phyloP scores from a whole-genome alignment of 805 yeast genomes.

The Wickerhamomyces chambardii region DNA sequence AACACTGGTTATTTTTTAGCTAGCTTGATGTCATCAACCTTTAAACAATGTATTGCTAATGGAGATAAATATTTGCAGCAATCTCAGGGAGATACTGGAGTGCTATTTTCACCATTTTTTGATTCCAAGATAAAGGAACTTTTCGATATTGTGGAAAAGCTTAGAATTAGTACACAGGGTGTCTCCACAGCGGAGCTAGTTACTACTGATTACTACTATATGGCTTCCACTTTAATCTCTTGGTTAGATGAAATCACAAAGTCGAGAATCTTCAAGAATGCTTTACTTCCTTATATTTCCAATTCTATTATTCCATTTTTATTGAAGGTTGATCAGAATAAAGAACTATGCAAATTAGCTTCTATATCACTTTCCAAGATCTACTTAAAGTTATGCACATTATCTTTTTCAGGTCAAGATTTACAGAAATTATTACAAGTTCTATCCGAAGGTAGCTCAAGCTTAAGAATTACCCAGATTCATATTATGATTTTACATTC shows the following conservation, averaged over 20 bases:
- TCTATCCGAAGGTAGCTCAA: neutral
- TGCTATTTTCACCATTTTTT: slow-evolving; percentile 21
- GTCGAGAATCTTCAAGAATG: slow-evolving; percentile 15
- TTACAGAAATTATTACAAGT: too few species aligned
- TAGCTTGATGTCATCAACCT: slow-evolving; percentile 27
- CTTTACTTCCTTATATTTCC: slow-evolving; percentile 40
- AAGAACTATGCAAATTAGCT: slow-evolving; percentile 74
- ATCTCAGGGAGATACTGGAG: slow-evolving; percentile 25
- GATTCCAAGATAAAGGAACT: slow-evolving; percentile 28
- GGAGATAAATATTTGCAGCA: slow-evolving; percentile 27
- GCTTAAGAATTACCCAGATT: neutral
- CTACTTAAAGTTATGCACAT: neutral
- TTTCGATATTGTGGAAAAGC: slow-evolving; percentile 34
- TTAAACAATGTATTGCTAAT: slow-evolving; percentile 30
- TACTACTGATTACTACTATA: slow-evolving; percentile 51
- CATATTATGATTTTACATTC: too few species aligned
- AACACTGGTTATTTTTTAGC: slow-evolving; percentile 51
- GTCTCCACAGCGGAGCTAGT: slow-evolving; percentile 46
- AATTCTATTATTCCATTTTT: slow-evolving; percentile 60
- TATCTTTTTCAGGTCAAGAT: neutral
- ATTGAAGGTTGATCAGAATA: slow-evolving; percentile 50
- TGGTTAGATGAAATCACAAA: slow-evolving; percentile 33
- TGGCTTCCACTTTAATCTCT: slow-evolving; percentile 54
- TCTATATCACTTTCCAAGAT: slow-evolving; percentile 5
- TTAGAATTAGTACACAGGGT: slow-evolving; percentile 22